Evolutionary conservation across 2,329 filamentous ascomycete species (phyloP).

Genomic region (Raffaelea albimanens): DNA sequence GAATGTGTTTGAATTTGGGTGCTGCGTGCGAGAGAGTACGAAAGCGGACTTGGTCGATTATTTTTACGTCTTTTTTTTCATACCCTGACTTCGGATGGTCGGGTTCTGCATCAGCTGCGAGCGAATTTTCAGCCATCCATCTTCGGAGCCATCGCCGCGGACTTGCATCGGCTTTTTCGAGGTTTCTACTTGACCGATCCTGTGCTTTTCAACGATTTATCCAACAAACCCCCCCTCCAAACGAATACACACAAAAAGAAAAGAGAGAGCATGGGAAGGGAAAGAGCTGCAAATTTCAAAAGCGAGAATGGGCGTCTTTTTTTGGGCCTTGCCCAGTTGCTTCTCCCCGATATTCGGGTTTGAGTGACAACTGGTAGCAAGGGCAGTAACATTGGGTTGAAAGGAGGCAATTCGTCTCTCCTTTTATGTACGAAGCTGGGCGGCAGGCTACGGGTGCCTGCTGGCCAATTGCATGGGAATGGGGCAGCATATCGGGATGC

Average conservation of each 20-base stretch:
- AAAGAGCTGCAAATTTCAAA: neutral
- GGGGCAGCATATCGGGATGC: no score
- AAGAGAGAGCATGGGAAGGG: neutral
- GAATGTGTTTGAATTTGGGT: neutral
- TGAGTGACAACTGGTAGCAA: no score
- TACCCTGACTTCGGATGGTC: neutral
- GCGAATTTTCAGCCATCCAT: neutral
- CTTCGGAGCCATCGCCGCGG: neutral
- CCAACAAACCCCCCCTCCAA: neutral
- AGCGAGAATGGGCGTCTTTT: neutral
- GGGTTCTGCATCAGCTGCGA: neutral
- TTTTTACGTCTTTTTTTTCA: neutral
- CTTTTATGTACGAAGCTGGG: no score
- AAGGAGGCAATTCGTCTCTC: no score
- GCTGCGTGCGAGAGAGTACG: neutral
- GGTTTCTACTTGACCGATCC: neutral
- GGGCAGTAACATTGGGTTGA: no score
- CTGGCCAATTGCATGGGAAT: no score
- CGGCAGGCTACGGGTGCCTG: no score
- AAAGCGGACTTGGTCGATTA: neutral
- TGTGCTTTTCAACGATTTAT: neutral
- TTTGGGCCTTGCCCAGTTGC: neutral
- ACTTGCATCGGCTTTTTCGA: neutral
- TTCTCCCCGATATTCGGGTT: no score
- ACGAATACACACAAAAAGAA: neutral